Evolutionary conservation across 176 grass and related monocot species (phyloP).

Genomic region (Miscanthus lutarioriparius): DNA sequence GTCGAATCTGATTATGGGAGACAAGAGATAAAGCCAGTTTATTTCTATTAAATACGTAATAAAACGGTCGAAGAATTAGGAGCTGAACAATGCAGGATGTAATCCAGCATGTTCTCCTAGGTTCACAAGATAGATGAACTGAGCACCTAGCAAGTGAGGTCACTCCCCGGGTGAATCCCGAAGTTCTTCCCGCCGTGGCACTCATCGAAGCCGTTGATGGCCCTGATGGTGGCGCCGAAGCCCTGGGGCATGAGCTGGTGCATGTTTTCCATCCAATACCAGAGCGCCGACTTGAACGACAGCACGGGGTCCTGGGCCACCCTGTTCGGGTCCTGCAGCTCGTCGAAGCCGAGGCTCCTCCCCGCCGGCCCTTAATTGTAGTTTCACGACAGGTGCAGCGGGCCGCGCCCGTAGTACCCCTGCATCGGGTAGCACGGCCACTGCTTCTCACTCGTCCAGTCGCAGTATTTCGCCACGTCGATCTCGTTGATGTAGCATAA

Average conservation of each 20-base stretch:
- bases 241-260: slow-evolving; percentile 48
- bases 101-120: background rate
- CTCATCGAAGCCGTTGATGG: slow-evolving; percentile 50
- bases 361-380: slow-evolving; percentile 83
- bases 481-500: slow-evolving; percentile 86
- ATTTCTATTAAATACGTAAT: too few species aligned
- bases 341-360: slow-evolving; percentile 35
- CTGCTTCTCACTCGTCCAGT: background rate
- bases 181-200: slow-evolving; percentile 40
- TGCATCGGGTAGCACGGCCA: slow-evolving; percentile 13
- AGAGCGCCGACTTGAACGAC: slow-evolving; percentile 73
- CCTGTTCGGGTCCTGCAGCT: slow-evolving; percentile 46
- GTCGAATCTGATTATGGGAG: too few species aligned
- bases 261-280: slow-evolving; percentile 77
- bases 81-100: background rate
- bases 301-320: slow-evolving; percentile 58
- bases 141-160: background rate
- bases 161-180: background rate
- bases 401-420: slow-evolving; percentile 64
- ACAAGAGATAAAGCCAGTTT: too few species aligned
- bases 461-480: slow-evolving; percentile 11
- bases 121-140: background rate
- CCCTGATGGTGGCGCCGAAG: slow-evolving; percentile 56
- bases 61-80: background rate
- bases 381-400: slow-evolving; percentile 72